Conservation (phyloP, 2,329 filamentous ascomycete species). For the Claviceps fusiformis region DNA sequence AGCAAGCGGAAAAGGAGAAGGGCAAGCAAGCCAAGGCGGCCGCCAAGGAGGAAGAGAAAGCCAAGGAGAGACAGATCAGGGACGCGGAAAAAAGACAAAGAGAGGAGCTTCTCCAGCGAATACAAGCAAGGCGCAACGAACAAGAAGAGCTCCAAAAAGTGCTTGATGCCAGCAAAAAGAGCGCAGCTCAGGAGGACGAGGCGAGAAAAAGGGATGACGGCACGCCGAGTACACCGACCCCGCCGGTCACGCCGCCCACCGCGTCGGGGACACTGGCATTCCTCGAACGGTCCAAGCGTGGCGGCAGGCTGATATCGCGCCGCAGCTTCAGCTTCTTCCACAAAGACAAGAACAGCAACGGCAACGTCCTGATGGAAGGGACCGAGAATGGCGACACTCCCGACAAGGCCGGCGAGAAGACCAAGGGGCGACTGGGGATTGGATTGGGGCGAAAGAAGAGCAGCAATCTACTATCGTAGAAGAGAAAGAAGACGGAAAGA, state of each 20-base stretch:
- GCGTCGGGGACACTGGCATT: slow-evolving; percentile 30
- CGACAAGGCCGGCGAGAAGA: slow-evolving; percentile 33
- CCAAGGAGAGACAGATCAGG: slow-evolving; percentile 11
- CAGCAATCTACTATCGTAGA: slow-evolving; percentile 25
- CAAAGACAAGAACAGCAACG: slow-evolving; percentile 30
- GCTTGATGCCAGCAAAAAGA: slow-evolving; percentile 52
- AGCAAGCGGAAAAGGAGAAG: slow-evolving; percentile 26
- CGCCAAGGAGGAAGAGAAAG: slow-evolving; percentile 19
- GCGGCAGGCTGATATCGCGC: slow-evolving; percentile 66
- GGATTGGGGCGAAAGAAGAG: slow-evolving; percentile 60
- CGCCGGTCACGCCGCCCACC: background rate
- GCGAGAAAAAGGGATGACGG: slow-evolving; percentile 24
- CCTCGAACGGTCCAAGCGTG: slow-evolving; percentile 54
- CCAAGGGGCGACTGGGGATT: slow-evolving; percentile 54
- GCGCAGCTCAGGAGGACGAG: slow-evolving; percentile 40
- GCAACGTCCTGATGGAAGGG: slow-evolving; percentile 6
- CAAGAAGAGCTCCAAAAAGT: slow-evolving; percentile 49
- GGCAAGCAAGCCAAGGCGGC: slow-evolving; percentile 27
- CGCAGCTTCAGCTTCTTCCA: slow-evolving; percentile 58
- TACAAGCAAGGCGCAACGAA: slow-evolving; percentile 37
- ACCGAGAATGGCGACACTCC: slow-evolving; percentile 17
- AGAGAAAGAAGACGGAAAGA: background rate
- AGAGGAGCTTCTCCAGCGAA: slow-evolving; percentile 43
- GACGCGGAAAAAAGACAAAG: slow-evolving; percentile 24
- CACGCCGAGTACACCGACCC: background rate